phyloP scores from a whole-genome alignment of 2,329 filamentous ascomycete genomes.

The Scedosporium dehoogii region DNA sequence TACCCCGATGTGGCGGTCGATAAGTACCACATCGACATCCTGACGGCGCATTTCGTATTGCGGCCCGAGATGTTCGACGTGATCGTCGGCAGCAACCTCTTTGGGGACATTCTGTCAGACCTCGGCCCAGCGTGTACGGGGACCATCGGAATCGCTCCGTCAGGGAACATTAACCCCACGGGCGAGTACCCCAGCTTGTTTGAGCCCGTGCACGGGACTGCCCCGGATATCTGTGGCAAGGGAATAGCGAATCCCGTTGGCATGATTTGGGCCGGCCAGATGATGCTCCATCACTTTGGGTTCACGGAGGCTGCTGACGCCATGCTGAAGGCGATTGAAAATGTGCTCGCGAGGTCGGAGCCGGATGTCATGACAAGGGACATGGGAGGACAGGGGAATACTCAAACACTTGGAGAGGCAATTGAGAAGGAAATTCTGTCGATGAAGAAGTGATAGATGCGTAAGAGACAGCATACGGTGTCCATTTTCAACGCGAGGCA shows the following conservation, averaged over 20 bases:
- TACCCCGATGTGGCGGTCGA: slow-evolving; percentile 51
- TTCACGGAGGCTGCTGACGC: slow-evolving; percentile 31
- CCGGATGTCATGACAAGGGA: slow-evolving; percentile 19
- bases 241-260: slow-evolving; percentile 68
- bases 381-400: slow-evolving; percentile 19
- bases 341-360: slow-evolving; percentile 42
- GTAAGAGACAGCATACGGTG: too few relatives aligned
- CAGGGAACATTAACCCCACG: slow-evolving; percentile 55
- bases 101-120: slow-evolving; percentile 61
- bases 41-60: slow-evolving; percentile 54
- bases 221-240: slow-evolving; percentile 63
- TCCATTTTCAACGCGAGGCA: too few relatives aligned
- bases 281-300: slow-evolving; percentile 35
- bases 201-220: slow-evolving; percentile 60
- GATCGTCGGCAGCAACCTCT: slow-evolving; percentile 53
- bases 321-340: slow-evolving; percentile 51
- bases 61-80: slow-evolving; percentile 51
- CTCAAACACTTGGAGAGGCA: slow-evolving; percentile 13
- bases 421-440: slow-evolving; percentile 14
- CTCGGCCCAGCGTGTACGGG: slow-evolving; percentile 61
- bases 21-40: slow-evolving; percentile 58
- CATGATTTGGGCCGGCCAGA: slow-evolving; percentile 60
- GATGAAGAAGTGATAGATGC: neutral
- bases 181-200: slow-evolving; percentile 44
- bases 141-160: slow-evolving; percentile 63